A percentile compares a stretch with the other conserved stretches of the same genome.
phyloP scores from a whole-genome alignment of 495 filamentous ascomycete genomes.

The Filosporella fistucella region DNA sequence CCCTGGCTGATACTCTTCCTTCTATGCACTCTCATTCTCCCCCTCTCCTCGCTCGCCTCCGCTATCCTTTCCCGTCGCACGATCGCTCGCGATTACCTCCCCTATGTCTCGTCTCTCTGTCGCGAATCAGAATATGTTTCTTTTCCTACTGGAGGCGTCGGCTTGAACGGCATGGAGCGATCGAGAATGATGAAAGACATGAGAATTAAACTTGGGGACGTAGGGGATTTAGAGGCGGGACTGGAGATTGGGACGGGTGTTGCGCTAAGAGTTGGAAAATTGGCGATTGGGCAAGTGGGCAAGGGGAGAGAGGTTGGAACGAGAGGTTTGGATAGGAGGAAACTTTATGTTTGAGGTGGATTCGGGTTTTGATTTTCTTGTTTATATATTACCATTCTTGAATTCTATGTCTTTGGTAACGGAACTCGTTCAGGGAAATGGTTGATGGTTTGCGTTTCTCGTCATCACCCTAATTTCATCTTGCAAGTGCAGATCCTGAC shows the following conservation, averaged over 20 bases:
- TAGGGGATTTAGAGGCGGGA: slow-evolving; percentile 16
- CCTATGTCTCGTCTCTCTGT: slow-evolving; percentile 7
- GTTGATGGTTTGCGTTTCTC: too few relatives aligned
- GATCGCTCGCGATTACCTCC: slow-evolving; percentile 5
- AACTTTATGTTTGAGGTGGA: slow-evolving; percentile 19
- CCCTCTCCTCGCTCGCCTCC: slow-evolving; percentile 5
- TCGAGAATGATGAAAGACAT: slow-evolving; percentile 2
- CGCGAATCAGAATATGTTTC: slow-evolving; percentile 4
- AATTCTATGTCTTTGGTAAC: too few relatives aligned
- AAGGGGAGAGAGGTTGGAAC: slow-evolving; percentile 7
- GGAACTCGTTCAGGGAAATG: too few relatives aligned
- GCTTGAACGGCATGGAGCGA: slow-evolving; percentile 8
- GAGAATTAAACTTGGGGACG: slow-evolving; percentile 16
- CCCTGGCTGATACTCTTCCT: slow-evolving; percentile 12
- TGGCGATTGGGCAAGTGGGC: slow-evolving; percentile 7
- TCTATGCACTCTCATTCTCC: slow-evolving; percentile 3
- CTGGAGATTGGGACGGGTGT: slow-evolving; percentile 15
- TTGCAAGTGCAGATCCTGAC: too few relatives aligned
- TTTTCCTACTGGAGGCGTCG: slow-evolving; percentile 10
- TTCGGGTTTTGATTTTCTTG: too few relatives aligned
- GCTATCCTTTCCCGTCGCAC: slow-evolving; percentile 4
- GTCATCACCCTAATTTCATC: too few relatives aligned
- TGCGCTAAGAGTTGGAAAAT: slow-evolving; percentile 8
- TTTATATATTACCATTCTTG: too few relatives aligned
- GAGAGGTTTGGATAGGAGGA: slow-evolving; percentile 9